Base-by-base conservation (phyloP, 1,284 basidiomycete species). In the Pseudozyma tsukubaensis region DNA sequence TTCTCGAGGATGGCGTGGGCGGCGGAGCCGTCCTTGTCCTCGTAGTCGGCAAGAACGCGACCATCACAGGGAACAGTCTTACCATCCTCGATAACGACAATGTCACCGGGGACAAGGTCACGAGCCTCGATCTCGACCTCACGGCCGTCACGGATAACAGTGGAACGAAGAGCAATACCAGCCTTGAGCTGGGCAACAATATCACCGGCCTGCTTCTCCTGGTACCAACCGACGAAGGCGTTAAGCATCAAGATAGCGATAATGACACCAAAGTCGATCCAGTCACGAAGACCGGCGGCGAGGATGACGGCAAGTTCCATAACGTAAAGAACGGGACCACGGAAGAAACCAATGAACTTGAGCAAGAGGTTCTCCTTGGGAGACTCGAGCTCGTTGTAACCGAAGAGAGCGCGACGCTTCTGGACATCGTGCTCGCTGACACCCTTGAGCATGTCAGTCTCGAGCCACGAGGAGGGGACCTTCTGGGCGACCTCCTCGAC, bases 181-280 rank as follows among this genome's bases (percentile, higher is more conserved):
- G 87, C 87, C 83, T 88, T 88, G 72, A 89, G 87, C 78, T 88
- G 85, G 47, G 87, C 87, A 65, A 88, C 87, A 77, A 88, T 88
- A 79, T 87, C 87, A 58, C 87, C 87, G 40, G 87, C 85, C 85
- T 85, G 82, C 86, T 88, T 88, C 77, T 89, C 88, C 78, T 89
- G 77, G 80, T 88, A 89, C 88, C 88, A 88, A 56, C 88, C 88
- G 71, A 89, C 88, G 59, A 86, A 85, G 47, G 88, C 88, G 85
- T 89, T 89, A 70, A 86, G 81, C 52, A 85, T 61, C 49, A 78
- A 58, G 45, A 72, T 77, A 74, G 83, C 78, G 59, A 86, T 86
- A 60, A 88, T 88, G 51, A 88, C 87, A 83, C 88, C 88, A 77
- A 89, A 87, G 80, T 88, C 88, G 67, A 85, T 85, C 85, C 85